phyloP scores from a whole-genome alignment of 768 basidiomycete genomes.

The Termitomyces sp. region DNA sequence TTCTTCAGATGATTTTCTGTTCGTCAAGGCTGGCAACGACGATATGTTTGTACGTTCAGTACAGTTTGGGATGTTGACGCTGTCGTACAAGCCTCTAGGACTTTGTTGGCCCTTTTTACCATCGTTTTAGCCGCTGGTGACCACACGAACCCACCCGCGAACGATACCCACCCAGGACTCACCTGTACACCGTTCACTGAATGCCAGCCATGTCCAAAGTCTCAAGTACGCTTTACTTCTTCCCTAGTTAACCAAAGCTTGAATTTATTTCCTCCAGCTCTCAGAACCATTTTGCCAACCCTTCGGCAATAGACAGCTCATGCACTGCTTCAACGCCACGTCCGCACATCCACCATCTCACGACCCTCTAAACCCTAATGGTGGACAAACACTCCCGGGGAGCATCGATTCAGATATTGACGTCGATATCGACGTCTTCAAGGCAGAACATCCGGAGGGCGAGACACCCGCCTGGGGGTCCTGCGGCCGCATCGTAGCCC shows the following conservation, averaged over 20 bases:
- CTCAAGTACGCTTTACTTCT: constrained; percentile 43
- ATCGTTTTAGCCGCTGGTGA: constrained; percentile 17
- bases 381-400: constrained; percentile 22
- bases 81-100: constrained; percentile 10
- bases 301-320: constrained; percentile 88
- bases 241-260: constrained; percentile 5
- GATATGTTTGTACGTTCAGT: constrained; percentile 31
- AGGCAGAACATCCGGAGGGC: constrained; percentile 32
- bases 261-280: constrained; percentile 44
- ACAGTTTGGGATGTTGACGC: no score
- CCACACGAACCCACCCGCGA: constrained; percentile 15
- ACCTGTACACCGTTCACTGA: constrained; percentile 55
- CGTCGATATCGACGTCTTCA: constrained; percentile 4
- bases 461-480: constrained; percentile 89
- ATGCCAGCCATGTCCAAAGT: constrained; percentile 64
- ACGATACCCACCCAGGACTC: constrained; percentile 32
- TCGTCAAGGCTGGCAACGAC: constrained; percentile 31
- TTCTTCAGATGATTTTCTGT: constrained; percentile 31
- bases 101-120: constrained; percentile 18
- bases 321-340: constrained; percentile 68
- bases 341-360: constrained; percentile 23
- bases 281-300: constrained; percentile 91
- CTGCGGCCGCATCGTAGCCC: constrained; percentile 80
- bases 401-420: constrained; percentile 8
- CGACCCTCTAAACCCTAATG: constrained; percentile 3